phyloP scores from a whole-genome alignment of 2,329 filamentous ascomycete species.

The Ascochyta lentis region DNA sequence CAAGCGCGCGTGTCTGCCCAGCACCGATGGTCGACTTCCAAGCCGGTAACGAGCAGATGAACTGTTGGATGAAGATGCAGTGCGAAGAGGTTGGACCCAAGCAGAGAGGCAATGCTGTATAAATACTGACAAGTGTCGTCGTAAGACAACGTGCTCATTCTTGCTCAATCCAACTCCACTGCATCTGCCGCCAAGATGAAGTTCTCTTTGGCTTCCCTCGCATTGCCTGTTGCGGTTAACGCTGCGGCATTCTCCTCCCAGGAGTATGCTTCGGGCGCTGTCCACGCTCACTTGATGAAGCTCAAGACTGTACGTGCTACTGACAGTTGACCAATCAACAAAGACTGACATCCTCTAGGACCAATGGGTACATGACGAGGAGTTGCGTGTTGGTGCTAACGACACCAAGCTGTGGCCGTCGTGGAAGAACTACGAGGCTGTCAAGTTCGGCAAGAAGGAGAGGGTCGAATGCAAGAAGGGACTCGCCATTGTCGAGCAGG shows the following conservation, averaged over 20 bases:
- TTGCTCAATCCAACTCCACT: conserved; percentile 29
- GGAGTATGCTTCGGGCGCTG: conserved; percentile 32
- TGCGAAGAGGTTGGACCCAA: background rate
- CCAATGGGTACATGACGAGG: conserved; percentile 32
- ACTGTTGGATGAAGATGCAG: conserved; percentile 9
- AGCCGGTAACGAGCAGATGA: conserved; percentile 13
- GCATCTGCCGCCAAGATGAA: conserved; percentile 32
- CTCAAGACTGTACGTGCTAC: conserved; percentile 26
- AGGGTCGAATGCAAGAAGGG: conserved; percentile 32
- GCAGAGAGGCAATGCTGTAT: conserved; percentile 17
- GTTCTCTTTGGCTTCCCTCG: conserved; percentile 31
- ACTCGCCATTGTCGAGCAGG: conserved; percentile 29
- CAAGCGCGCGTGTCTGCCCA: conserved; percentile 11
- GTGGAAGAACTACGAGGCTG: conserved; percentile 24
- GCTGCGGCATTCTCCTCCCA: conserved; percentile 31
- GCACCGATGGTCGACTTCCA: conserved; percentile 16
- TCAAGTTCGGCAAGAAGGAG: conserved; percentile 26
- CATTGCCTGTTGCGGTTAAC: conserved; percentile 30
- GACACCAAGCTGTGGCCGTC: conserved; percentile 26
- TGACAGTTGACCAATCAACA: background rate
- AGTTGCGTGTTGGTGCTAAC: conserved; percentile 10
- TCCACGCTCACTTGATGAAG: conserved; percentile 37
- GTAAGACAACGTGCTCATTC: conserved; percentile 27
- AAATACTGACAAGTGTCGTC: conserved; percentile 20
- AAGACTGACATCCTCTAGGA: conserved; percentile 13